A percentile compares a stretch with the other conserved stretches of the same genome.
These are phyloP conservation scores for Xylariales sp. DNA, from an alignment of 2,329 filamentous ascomycete species.

Conservation along the genomic window DNA sequence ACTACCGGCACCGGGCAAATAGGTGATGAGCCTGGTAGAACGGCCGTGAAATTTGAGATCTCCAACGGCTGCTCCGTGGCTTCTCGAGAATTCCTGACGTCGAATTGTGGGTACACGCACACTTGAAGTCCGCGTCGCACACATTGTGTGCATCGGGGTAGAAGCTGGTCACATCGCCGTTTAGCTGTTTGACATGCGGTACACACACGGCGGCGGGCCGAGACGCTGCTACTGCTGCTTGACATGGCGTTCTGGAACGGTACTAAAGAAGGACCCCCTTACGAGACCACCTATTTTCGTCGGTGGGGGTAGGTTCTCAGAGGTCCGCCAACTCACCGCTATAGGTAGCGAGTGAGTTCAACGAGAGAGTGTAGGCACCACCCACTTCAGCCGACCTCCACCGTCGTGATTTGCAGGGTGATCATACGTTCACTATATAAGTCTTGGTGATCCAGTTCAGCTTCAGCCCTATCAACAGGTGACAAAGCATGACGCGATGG, in stretches of 20 bases:
- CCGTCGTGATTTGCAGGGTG: no score
- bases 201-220: background rate
- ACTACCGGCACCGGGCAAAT: background rate
- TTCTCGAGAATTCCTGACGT: background rate
- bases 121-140: background rate
- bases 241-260: no score
- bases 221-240: background rate
- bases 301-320: no score
- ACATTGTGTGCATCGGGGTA: background rate
- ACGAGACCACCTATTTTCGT: no score
- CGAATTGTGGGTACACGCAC: background rate
- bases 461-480: background rate
- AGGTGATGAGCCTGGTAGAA: background rate
- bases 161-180: background rate
- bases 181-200: background rate
- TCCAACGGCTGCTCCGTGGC: background rate
- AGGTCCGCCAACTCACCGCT: no score
- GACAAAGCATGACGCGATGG: background rate
- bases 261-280: no score
- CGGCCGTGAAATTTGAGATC: background rate
- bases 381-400: no score
- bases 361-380: no score
- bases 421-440: no score
- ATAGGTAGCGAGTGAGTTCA: no score
- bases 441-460: no score